Base-by-base conservation (phyloP, 1,139 yeast genomes). In the Candida mesenterica region DNA sequence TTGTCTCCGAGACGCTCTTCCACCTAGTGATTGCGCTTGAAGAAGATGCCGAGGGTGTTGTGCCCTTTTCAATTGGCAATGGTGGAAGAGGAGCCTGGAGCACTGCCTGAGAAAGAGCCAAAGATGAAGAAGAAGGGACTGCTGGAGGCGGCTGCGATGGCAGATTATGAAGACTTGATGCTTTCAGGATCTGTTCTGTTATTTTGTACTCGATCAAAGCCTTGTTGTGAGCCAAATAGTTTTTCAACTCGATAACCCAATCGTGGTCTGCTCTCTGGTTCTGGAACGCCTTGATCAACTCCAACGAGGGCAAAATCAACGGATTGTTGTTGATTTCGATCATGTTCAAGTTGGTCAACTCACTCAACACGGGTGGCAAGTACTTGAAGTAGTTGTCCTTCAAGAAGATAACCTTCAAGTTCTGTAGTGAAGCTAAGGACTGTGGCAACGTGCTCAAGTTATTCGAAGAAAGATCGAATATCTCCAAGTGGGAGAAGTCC, bases 301-400 rank as follows among this genome's bases (percentile, higher is more conserved):
- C 74, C 14, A 50, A 27, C 4, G 82, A 67, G 0, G 86, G 84
- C 38, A 70, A 49, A 2, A 71, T 53, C 35, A 85, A 65, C 1
- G 89, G 88, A 45, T 86, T 85, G 25, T 74, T 78, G n/a, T 77
- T 79, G 4, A 83, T 66, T 50, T 84, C 92, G n/a, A 86, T 62
- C 34, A 82, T 72, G 41, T 75, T 71, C 34, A 87, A 65, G 36
- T 67, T 69, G 3, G 63, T 57, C 45, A 86, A 56, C 26, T 72
- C 76, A 0, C 79, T 72, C 20, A 81, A 58, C 8, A 72, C 64
- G 1, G 79, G 77, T 6, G 88, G 81, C 14, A 86, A 60, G 31
- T 72, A 72, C 34, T 73, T 68, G 44, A 87, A 68, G 28, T 63
- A 62, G 57, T 87, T 87, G 43, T 75, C 73, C 39, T 79, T 79